Base-by-base conservation (phyloP, 2,329 filamentous ascomycete genomes). In the Colletotrichum plurivorum region DNA sequence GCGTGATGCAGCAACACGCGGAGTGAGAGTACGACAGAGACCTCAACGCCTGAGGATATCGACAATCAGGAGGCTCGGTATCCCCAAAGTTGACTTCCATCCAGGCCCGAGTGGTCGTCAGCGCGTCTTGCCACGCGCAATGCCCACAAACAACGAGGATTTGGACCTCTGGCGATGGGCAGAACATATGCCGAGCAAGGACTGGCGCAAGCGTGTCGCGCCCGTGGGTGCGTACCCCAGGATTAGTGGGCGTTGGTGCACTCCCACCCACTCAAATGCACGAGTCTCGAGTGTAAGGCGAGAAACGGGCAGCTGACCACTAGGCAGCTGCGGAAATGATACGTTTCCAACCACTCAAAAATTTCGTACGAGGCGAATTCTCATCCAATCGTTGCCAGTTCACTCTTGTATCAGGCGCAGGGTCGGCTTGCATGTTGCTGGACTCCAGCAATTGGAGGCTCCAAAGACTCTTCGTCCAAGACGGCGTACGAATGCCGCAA, bases 321-420 rank as follows among this genome's bases (percentile, higher is more conserved):
- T 70, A 58, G 57, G 56, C 67, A 70, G 63, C 57, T 43, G 45
- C 56, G 57, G 46, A 67, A 70, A 53, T 63, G 43, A 56, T 31
- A 39, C 27, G 59, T 53, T 54, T 68, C 63, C 59, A 64, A 58
- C 70, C 70, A 71, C 56, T 71, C 59, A 71, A 48, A 54, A 63
- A 61, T 68, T 68, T 64, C 63, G 25, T 64, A 52, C 22, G 25
- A 54, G 56, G 63, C 13, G 41, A 52, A 57, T 71, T 71, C 58
- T 67, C 22, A 59, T 49, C 70, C 70, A 71, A 62, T 64, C 54
- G n/a, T 62, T 70, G 61, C 52, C 53, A n/a, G 49, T 39, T 15
- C 41, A 43, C 36, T n/a, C 20, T 59, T 25, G 46, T 43, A 43
- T 53, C 49, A 31, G 31, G 20, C 18, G 22, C 22, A 25, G 4